Evolutionary conservation across 176 grass and related monocot genomes (phyloP).

Genomic region (Triticum monococcum): DNA sequence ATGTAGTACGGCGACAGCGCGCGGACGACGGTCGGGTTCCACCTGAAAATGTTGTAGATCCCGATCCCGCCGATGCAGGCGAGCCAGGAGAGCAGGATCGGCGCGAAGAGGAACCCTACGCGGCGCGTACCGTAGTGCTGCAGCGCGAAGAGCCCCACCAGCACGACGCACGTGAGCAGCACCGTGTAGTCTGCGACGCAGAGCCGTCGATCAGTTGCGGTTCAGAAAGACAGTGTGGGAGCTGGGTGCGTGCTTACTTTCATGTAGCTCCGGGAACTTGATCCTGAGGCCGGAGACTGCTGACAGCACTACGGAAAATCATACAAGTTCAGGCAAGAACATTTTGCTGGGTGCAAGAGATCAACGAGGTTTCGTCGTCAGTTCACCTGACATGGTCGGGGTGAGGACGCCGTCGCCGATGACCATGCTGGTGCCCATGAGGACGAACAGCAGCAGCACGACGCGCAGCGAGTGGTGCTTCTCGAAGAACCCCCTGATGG

Average conservation of each 20-base stretch:
- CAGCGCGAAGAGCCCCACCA: slow-evolving; percentile 68
- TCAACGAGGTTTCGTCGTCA: not conserved
- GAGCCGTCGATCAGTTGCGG: not conserved
- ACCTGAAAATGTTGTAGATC: slow-evolving; percentile 81
- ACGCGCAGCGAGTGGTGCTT: slow-evolving; percentile 59
- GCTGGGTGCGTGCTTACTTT: slow-evolving; percentile 52
- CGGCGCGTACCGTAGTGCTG: slow-evolving; percentile 86
- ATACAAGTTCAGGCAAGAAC: not conserved
- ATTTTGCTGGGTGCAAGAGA: not conserved
- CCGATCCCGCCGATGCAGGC: slow-evolving; percentile 75
- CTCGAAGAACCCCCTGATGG: slow-evolving; percentile 70
- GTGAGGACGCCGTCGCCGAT: slow-evolving; percentile 90
- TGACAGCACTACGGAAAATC: slow-evolving; percentile 50
- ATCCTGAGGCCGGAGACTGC: slow-evolving; percentile 86
- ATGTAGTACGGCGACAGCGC: slow-evolving; percentile 89
- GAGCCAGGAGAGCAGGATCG: slow-evolving; percentile 84
- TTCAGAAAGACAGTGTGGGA: not conserved
- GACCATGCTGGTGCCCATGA: slow-evolving; percentile 88
- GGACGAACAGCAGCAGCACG: slow-evolving; percentile 62
- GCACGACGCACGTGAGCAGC: slow-evolving; percentile 59
- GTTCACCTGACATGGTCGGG: slow-evolving; percentile 79
- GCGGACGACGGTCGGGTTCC: slow-evolving; percentile 70
- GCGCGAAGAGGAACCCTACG: slow-evolving; percentile 86
- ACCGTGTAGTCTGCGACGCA: slow-evolving; percentile 63
- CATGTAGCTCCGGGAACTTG: slow-evolving; percentile 78